Evolutionary conservation across 75 land plant species (phyloP).

Genomic region (Selaginella tamariscina): DNA sequence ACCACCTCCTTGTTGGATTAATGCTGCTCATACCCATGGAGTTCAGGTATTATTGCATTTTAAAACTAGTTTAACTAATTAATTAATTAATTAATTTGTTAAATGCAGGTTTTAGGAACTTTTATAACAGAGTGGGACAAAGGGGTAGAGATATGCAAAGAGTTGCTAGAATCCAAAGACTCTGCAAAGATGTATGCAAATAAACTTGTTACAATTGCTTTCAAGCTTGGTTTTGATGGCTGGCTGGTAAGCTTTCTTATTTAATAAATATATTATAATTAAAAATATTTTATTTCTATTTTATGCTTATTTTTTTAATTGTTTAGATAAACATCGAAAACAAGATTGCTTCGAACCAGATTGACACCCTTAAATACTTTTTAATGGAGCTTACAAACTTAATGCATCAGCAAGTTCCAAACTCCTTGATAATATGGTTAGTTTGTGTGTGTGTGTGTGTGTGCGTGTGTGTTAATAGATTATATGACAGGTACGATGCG

Average conservation of each 20-base stretch:
- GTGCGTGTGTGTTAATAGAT: too few relatives aligned
- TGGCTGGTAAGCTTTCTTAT: slow-evolving; percentile 56
- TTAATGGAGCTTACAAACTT: slow-evolving; percentile 41
- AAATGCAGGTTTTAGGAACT: slow-evolving; percentile 65
- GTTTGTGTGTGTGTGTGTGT: background rate
- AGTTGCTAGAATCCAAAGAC: slow-evolving; percentile 48
- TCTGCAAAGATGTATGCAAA: slow-evolving; percentile 67
- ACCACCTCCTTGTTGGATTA: slow-evolving; percentile 89
- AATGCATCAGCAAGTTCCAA: slow-evolving; percentile 51
- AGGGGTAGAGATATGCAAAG: slow-evolving; percentile 32
- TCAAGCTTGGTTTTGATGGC: slow-evolving; percentile 76
- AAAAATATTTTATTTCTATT: background rate
- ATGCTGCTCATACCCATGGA: slow-evolving; percentile 85
- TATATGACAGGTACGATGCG: slow-evolving; percentile 73
- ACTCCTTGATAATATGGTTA: slow-evolving; percentile 74
- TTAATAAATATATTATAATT: background rate
- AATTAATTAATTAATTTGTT: background rate
- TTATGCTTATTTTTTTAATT: background rate
- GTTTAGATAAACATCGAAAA: slow-evolving; percentile 81
- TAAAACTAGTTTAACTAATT: too few relatives aligned
- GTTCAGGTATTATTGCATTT: slow-evolving; percentile 49
- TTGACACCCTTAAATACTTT: slow-evolving; percentile 50
- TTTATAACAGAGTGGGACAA: slow-evolving; percentile 79
- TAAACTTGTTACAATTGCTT: slow-evolving; percentile 57
- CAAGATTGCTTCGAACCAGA: slow-evolving; percentile 26